Conservation (phyloP, 305 asterid species). For the Fraxinus greggii region DNA sequence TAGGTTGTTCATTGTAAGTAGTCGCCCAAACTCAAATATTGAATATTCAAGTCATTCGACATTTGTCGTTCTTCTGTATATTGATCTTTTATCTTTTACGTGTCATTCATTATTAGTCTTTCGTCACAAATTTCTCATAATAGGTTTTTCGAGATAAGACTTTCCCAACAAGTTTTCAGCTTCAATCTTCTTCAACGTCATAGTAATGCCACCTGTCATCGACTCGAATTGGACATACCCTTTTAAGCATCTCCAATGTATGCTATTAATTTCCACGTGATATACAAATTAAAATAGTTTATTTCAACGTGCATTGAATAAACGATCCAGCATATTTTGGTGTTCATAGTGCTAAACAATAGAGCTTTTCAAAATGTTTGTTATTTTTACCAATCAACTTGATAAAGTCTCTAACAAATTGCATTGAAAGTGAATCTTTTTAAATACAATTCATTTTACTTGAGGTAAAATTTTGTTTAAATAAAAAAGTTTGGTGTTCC, state of each 20-base stretch:
- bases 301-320: neutral
- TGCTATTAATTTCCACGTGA: neutral
- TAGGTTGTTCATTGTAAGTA: neutral
- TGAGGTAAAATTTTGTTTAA: neutral
- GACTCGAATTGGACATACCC: neutral
- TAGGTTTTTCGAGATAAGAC: neutral
- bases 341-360: neutral
- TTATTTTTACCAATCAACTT: too few relatives aligned
- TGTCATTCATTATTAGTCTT: neutral
- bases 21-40: too few relatives aligned
- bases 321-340: neutral
- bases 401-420: too few relatives aligned
- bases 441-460: too few relatives aligned
- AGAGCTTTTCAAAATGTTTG: neutral
- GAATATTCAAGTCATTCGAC: neutral
- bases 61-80: neutral
- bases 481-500: too few relatives aligned
- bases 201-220: neutral
- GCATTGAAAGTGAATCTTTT: too few relatives aligned
- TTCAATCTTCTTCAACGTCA: neutral
- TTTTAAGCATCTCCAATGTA: neutral
- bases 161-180: neutral
- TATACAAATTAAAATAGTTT: too few relatives aligned
- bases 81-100: neutral
- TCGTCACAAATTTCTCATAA: neutral